Evolutionary conservation across 495 filamentous ascomycete species (phyloP), one percentile per base, ranked within the genome.

Genomic region (Tuber umbilicatum): DNA sequence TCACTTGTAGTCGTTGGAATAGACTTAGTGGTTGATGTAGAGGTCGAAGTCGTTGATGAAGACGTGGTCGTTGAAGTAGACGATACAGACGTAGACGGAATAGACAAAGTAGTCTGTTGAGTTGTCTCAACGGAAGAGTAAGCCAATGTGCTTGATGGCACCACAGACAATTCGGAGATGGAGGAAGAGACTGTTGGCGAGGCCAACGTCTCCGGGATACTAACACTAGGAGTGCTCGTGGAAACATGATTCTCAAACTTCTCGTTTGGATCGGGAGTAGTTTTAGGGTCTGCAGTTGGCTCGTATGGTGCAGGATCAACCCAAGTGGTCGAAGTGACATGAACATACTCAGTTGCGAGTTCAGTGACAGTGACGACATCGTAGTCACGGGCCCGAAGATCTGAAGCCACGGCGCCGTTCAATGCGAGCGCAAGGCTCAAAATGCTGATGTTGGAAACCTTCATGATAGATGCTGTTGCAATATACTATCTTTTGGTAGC

Each of bases 351-450:
- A 27, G 74, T 77, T 35, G 40, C 43, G n/a, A 70, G 75, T 39
- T 74, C 45, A 64, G 35, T 27, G 38, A 81, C n/a, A 19, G 79
- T 81, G 40, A 73, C 37, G 39, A 76, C 21, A 64, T 45, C 64
- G 14, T 69, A 37, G 16, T 37, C 80, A 68, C 80, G 79, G 47
- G 78, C 69, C 38, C 35, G 70, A 45, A 81, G 70, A 14, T 75
- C 79, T 37, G 79, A 73, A 5, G 80, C 79, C 27, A 78, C 45
- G 64, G 60, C 76, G 14, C 76, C 79, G 67, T 69, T 68, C 43
- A 81, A 55, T 10, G 76, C 76, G 55, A 80, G 70, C 50, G 73
- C 71, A 74, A 81, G 68, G 73, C 76, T 70, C 37, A 81, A 78
- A 37, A 71, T 50, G 68, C 64, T 70, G 43, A 60, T 73, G 70